Base-by-base conservation (phyloP, 2,329 filamentous ascomycete genomes). In the Penicillium sp. region DNA sequence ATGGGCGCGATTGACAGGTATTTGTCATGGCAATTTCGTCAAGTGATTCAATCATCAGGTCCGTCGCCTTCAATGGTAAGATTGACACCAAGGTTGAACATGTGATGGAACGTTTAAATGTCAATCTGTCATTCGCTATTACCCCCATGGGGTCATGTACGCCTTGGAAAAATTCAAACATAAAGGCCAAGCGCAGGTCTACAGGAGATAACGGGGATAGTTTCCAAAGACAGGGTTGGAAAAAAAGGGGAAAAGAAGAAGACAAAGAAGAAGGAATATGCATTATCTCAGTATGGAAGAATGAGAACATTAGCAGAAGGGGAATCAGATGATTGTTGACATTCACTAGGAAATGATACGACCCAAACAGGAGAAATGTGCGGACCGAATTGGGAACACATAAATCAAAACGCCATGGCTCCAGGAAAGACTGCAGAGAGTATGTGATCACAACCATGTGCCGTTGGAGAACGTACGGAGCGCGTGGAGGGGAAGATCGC, bases 301-400 rank as follows among this genome's bases (percentile, higher is more conserved):
- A 18, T 41, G 36, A 13, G 18, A 18, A 18, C 18, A 32, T 32
- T 7, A 32, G 11, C 28, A 34, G 44, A 37, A 25, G 43, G 26
- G 40, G 39, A 37, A 44, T 12, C 45, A 47, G 34, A 37, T 24
- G 18, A 13, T 36, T n/a, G 32, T 32, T 13, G 11, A 32, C 29
- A 32, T 32, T 32, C 7, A 46, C 43, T 49, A 39, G 28, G 39
- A 51, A 40, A 48, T 12, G 28, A 39, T 24, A 39, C 43, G 29
- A 18, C 34, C 41, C 28, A 13, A 41, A 36, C 12, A 37, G 33
- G 18, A 9, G 43, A 40, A 26, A 18, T 9, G 11, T 35, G 18
- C 37, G 18, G 18, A 45, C 32, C 24, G 42, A 1, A 8, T 11
- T 11, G 29, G 8, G 11, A 32, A 32, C 8, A 32, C 29, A 5